These are phyloP conservation scores for Oenanthe javanica DNA, from an alignment of 140 eudicot genomes.

Conservation along the genomic window DNA sequence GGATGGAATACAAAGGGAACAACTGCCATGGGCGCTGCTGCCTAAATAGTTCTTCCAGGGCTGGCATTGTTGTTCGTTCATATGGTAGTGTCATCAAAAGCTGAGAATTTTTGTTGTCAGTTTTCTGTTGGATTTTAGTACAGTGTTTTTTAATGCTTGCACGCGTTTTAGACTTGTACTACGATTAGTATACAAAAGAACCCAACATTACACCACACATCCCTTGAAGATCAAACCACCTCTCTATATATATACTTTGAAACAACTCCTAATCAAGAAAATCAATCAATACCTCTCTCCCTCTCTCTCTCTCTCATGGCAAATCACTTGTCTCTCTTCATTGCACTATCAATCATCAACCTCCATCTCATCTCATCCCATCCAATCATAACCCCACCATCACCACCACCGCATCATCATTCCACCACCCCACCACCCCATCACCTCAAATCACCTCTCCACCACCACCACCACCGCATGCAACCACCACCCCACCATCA, in stretches of 20 bases:
- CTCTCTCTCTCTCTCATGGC: background rate
- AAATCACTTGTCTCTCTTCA: background rate
- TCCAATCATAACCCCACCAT: slow-evolving; percentile 8
- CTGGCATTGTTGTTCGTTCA: too few relatives aligned
- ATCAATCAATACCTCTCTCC: background rate
- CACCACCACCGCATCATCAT: too few relatives aligned
- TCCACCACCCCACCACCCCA: background rate
- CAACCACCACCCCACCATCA: background rate
- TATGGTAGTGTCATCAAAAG: too few relatives aligned
- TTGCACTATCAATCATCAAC: slow-evolving; percentile 2
- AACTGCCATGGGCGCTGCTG: too few relatives aligned
- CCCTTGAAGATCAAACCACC: too few relatives aligned
- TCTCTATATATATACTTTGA: background rate
- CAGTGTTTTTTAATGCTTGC: too few relatives aligned
- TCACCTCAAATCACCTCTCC: background rate
- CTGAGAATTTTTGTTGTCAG: too few relatives aligned
- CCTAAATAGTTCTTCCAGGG: too few relatives aligned
- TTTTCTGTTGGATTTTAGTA: too few relatives aligned
- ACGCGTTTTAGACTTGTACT: too few relatives aligned
- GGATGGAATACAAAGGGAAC: too few relatives aligned
- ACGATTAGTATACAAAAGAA: background rate
- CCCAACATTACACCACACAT: background rate
- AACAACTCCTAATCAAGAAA: background rate
- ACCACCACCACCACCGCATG: slow-evolving; percentile 2
- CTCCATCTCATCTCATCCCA: slow-evolving; percentile 16